Conservation (phyloP, 139 green algal species). For the Trebouxia sp. region DNA sequence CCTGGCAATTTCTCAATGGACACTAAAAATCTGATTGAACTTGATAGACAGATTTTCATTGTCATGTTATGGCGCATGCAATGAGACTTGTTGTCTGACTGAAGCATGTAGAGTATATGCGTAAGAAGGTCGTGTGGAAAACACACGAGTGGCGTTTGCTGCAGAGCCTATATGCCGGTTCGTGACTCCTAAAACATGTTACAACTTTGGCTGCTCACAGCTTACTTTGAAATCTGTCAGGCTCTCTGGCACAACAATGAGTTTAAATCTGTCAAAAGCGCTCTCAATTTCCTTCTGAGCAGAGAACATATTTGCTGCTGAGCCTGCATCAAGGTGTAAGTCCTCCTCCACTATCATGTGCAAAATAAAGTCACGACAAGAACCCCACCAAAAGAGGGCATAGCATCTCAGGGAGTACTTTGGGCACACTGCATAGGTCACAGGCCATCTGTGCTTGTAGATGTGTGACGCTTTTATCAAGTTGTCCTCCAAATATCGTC, state of each 20-base stretch:
- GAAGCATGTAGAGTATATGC: no score
- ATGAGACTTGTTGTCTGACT: no score
- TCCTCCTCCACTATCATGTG: neutral
- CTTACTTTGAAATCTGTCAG: constrained; percentile 17
- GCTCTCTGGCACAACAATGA: constrained; percentile 9
- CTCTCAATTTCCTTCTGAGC: constrained; percentile 16
- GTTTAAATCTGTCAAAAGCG: constrained; percentile 20
- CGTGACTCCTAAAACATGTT: no score
- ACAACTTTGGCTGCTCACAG: no score
- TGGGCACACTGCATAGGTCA: constrained; percentile 1
- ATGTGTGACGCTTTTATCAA: constrained; percentile 14
- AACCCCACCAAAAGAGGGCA: neutral
- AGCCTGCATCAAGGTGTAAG: constrained; percentile 8
- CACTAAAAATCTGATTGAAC: no score
- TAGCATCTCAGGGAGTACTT: neutral
- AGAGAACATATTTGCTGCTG: constrained; percentile 12
- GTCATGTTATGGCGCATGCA: no score
- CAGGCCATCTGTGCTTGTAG: constrained; percentile 20
- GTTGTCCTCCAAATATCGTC: neutral
- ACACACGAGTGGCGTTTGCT: no score
- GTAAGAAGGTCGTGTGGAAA: no score
- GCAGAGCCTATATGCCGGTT: no score
- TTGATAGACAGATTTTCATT: no score
- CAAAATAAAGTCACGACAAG: neutral
- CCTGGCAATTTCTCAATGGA: no score